Evolutionary conservation across 257 asterid genomes (phyloP).

Genomic region (Capsicum chinense): DNA sequence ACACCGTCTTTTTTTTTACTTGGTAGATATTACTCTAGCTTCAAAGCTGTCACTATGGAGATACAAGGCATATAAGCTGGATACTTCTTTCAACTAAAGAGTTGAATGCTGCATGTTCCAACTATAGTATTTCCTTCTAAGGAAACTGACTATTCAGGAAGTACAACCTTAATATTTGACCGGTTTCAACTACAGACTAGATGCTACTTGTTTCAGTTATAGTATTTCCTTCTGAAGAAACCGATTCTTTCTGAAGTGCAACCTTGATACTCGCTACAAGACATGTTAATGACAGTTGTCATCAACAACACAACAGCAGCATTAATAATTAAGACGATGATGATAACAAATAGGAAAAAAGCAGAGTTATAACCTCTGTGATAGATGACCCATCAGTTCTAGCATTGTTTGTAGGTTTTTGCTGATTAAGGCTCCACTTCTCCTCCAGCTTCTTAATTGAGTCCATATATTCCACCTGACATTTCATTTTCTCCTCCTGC

Average conservation of each 20-base stretch:
- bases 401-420: constrained; percentile 61
- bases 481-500: constrained; percentile 95
- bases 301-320: neutral
- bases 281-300: neutral
- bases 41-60: neutral
- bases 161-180: constrained; percentile 11
- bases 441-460: constrained; percentile 97
- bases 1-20: neutral
- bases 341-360: neutral
- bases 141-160: neutral
- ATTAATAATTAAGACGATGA: neutral
- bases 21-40: neutral
- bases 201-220: neutral
- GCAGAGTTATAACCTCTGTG: constrained; percentile 57
- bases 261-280: constrained; percentile 3
- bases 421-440: constrained; percentile 85
- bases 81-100: neutral
- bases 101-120: neutral
- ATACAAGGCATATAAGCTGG: neutral
- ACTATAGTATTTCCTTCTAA: neutral
- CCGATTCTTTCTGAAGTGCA: neutral
- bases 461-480: constrained; percentile 98
- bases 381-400: constrained; percentile 29
- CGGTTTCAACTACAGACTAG: neutral
- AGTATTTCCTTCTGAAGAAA: constrained; percentile 19